Base-by-base conservation (phyloP, 2,329 filamentous ascomycete species). In the Aspergillus tubingensis region DNA sequence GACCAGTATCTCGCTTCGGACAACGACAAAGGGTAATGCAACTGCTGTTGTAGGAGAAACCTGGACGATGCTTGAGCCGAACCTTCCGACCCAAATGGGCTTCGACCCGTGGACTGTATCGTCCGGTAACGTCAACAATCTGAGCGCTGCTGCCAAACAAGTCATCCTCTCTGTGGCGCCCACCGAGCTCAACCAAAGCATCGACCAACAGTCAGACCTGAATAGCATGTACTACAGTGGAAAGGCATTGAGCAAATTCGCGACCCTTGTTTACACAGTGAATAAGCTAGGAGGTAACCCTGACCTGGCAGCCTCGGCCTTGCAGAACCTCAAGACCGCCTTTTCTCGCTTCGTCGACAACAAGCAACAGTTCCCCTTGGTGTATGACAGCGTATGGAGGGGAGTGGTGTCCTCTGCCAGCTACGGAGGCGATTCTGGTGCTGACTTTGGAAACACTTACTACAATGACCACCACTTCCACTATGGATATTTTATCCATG, bases 161-260 rank as follows among this genome's bases (percentile, higher is more conserved):
- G 78, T 80, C 2, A 89, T 96, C 58, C 78, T 80, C 38, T 79
- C 83, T 1, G 81, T 88, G 8, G 90, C 91, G 1, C 80, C 83
- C n/a, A 83, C 82, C 19, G 95, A 99, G 74, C 79, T 96, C 0
- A 83, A 85, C 0, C 88, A 95, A 75, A 84, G 92, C 72, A 91
- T 97, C 76, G 76, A 81, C n/a, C 79, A 80, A 0, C 88, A 95
- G 70, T 86, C 87, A 5, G 86, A 95, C 64, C 80, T 91, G 38
- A 85, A 94, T 72, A 96, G 92, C 39, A 93, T 96, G 87, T 98
- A 98, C 76, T 97, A 89, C 75, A 91, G 90, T 67, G 95, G 95
- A 67, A 98, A 94, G 81, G 89, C 87, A 1, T 78, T 95, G 17
- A 89, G 88, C 63, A 94, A 94, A 72, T 93, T 92, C 74, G 91